Evolutionary conservation across 139 green algal species (phyloP), one percentile per base, ranked within the genome.

Genomic region (Chlamydomonas incerta): DNA sequence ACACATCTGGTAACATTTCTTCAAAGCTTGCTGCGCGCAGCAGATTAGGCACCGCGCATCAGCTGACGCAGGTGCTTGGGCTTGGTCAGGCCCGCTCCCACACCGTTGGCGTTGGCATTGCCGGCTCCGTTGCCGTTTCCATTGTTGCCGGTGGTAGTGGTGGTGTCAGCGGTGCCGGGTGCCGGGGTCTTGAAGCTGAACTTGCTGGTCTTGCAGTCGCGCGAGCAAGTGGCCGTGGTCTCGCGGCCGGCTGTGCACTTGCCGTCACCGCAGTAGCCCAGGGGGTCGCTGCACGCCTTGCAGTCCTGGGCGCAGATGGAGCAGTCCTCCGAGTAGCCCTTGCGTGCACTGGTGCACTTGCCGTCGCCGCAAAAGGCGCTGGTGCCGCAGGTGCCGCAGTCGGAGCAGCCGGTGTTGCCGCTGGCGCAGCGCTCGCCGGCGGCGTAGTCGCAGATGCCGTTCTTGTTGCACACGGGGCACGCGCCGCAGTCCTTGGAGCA

Each of bases 321-420:
- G 58, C 75, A 82, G 10, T 17, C 60, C 75, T 82, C 75, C n/a
- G n/a, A 72, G 75, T 82, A 82, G 23, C 37, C 37, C 14, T 60
- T 60, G 18, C 75, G 34, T 3, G 20, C 10, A 5, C 58, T 46
- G 35, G 34, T 72, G 75, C 75, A 82, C 35, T 63, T 60, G 9
- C 60, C 60, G 60, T 82, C 75, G 21, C 75, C 75, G 75, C 75
- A 82, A 35, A 26, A 69, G 35, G 10, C 10, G 14, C 35, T 33
- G 35, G 26, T 62, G 55, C 2, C 26, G 37, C 75, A 72, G 1
- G 35, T 20, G 58, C 75, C 58, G 35, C 75, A 82, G 58, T 82
- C 75, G 4, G 26, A 21, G 75, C 75, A 82, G 75, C 75, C 75
- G 14, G 33, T 72, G n/a, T 11, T 82, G 34, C 34, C 34, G 75